These are phyloP conservation scores for Tolypocladium ophioglossoides DNA, from an alignment of 2,329 filamentous ascomycete species.

Conservation along the genomic window DNA sequence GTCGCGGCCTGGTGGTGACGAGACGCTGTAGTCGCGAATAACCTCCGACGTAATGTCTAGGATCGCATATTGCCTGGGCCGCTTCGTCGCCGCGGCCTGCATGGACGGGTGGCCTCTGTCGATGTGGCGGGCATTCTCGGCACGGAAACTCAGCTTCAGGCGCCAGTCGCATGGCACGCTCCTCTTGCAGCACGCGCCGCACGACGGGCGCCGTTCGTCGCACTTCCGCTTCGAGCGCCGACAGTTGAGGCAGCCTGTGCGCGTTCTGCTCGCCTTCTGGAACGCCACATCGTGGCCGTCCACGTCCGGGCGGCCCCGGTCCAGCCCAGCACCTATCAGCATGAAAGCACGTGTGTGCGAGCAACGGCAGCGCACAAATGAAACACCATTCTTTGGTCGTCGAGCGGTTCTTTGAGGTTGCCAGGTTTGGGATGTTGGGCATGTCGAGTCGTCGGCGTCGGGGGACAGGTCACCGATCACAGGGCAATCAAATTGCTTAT, in stretches of 20 bases:
- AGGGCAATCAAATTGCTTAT: neutral
- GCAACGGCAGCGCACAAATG: neutral
- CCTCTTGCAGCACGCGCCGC: conserved; percentile 21
- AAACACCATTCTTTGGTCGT: neutral
- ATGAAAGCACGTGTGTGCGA: neutral
- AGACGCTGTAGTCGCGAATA: conserved; percentile 22
- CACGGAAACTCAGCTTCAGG: conserved; percentile 24
- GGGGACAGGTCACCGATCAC: neutral
- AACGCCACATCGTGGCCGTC: neutral
- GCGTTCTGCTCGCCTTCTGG: neutral
- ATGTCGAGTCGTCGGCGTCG: neutral
- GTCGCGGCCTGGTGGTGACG: neutral
- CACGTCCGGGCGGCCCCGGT: neutral
- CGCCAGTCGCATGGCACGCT: conserved; percentile 25
- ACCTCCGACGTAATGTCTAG: conserved; percentile 25
- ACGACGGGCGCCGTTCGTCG: conserved; percentile 23
- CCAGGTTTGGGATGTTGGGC: neutral
- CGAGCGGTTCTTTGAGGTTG: neutral
- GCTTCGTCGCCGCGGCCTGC: conserved; percentile 14
- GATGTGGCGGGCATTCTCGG: conserved; percentile 24
- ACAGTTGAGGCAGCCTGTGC: conserved; percentile 22
- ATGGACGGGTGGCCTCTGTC: conserved; percentile 22
- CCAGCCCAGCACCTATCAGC: neutral
- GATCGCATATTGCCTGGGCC: conserved; percentile 22
- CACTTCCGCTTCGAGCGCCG: conserved; percentile 28